Evolutionary conservation across 768 basidiomycete species (phyloP).

Genomic region (Leccinum boreale): DNA sequence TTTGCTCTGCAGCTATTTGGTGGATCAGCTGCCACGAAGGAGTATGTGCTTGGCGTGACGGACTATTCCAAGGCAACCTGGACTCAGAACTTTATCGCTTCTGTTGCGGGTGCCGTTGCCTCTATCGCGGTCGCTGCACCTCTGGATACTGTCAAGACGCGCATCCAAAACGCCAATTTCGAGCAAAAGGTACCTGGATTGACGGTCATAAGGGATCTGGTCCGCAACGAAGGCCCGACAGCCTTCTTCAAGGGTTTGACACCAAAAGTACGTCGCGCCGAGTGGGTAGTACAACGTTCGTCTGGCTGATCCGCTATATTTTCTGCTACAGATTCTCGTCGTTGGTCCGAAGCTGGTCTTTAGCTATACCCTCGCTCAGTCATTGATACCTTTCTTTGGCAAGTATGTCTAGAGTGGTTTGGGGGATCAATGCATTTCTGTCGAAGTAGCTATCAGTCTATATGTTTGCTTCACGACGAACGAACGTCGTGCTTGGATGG

Average conservation of each 20-base stretch:
- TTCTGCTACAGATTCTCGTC: conserved; percentile 68
- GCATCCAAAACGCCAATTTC: conserved; percentile 98
- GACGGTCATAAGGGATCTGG: conserved; percentile 78
- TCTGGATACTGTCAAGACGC: conserved; percentile 93
- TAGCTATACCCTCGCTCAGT: conserved; percentile 96
- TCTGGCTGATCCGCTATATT: conserved; percentile 6
- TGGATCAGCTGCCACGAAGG: conserved; percentile 92
- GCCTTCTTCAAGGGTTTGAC: conserved; percentile 98
- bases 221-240: conserved; percentile 77
- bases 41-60: conserved; percentile 81
- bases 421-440: not conserved
- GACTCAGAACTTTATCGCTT: conserved; percentile 96
- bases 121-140: conserved; percentile 96
- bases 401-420: conserved; percentile 61
- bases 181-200: conserved; percentile 78
- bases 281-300: not conserved
- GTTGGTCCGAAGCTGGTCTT: conserved; percentile 98
- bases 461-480: conserved; percentile 1
- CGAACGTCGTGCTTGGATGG: not conserved
- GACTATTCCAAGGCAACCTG: conserved; percentile 97
- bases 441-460: not conserved
- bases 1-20: conserved; percentile 80
- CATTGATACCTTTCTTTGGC: conserved; percentile 87
- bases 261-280: conserved; percentile 67
- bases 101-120: conserved; percentile 89